A percentile compares a stretch with the other conserved stretches of the same genome.
These are phyloP conservation scores for Apiotrichum gracile DNA, from an alignment of 1,284 basidiomycete genomes.

Conservation along the genomic window DNA sequence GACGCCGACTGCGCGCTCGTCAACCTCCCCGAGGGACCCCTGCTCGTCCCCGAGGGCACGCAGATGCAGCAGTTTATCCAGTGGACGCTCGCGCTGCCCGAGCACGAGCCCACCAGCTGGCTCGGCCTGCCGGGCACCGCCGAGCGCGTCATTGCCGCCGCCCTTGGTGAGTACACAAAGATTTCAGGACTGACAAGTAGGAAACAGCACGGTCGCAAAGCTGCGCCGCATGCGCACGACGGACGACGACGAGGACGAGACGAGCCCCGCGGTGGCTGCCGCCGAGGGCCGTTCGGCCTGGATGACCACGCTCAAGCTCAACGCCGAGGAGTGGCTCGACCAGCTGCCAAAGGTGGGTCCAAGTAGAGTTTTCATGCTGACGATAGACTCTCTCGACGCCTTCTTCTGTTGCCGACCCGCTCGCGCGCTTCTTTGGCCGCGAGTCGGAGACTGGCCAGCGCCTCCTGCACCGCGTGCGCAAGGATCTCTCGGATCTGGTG, in stretches of 20 bases:
- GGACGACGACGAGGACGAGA: slow-evolving; percentile 78
- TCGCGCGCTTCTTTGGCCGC: slow-evolving; percentile 81
- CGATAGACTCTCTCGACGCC: slow-evolving; percentile 20
- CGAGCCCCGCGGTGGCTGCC: slow-evolving; percentile 54
- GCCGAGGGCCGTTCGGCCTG: slow-evolving; percentile 75
- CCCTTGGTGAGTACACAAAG: slow-evolving; percentile 61
- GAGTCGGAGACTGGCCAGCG: slow-evolving; percentile 74
- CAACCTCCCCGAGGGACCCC: slow-evolving; percentile 52
- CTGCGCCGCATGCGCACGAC: slow-evolving; percentile 87
- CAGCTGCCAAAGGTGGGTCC: slow-evolving; percentile 64
- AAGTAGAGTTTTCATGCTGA: background rate
- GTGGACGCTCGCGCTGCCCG: slow-evolving; percentile 81
- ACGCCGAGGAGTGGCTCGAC: slow-evolving; percentile 74
- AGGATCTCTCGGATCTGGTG: slow-evolving; percentile 72
- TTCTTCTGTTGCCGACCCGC: slow-evolving; percentile 55
- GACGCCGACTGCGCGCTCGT: slow-evolving; percentile 87
- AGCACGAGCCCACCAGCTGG: slow-evolving; percentile 88
- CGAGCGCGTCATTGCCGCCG: slow-evolving; percentile 80
- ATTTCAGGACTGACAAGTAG: slow-evolving; percentile 48
- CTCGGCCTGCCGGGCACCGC: slow-evolving; percentile 83
- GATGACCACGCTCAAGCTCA: slow-evolving; percentile 77
- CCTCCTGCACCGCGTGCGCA: slow-evolving; percentile 67
- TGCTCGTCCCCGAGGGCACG: slow-evolving; percentile 79
- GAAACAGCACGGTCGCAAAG: slow-evolving; percentile 72
- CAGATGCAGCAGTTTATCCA: slow-evolving; percentile 80